Conservation (phyloP, 495 filamentous ascomycete genomes). For the Aspergillus indologenus region DNA sequence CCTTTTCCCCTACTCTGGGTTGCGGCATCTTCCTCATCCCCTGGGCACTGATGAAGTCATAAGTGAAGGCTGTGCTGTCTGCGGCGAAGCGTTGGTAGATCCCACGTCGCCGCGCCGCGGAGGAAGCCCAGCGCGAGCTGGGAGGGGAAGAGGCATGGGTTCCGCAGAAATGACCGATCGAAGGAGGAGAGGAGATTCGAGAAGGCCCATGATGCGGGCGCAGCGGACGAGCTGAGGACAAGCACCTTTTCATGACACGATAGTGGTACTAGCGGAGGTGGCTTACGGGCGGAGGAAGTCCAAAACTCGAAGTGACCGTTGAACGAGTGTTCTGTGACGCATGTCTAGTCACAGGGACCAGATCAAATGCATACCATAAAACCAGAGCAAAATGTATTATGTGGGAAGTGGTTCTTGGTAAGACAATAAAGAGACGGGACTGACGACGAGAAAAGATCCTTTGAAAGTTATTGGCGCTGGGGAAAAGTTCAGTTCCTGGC, state of each 20-base stretch:
- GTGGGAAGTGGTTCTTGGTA: background rate
- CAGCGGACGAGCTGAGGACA: constrained; percentile 36
- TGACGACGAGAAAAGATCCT: background rate
- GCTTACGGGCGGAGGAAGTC: constrained; percentile 31
- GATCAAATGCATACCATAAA: background rate
- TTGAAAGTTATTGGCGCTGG: no score
- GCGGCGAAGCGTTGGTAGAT: constrained; percentile 18
- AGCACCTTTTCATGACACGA: constrained; percentile 48
- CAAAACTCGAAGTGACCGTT: constrained; percentile 32
- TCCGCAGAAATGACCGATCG: constrained; percentile 7
- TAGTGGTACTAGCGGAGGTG: constrained; percentile 26
- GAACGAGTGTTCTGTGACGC: constrained; percentile 31
- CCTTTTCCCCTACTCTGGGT: constrained; percentile 12
- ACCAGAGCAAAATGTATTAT: background rate
- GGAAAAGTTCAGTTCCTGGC: no score
- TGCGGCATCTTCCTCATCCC: constrained; percentile 6
- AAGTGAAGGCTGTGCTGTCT: constrained; percentile 11
- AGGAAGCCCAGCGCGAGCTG: constrained; percentile 12
- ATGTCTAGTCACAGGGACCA: constrained; percentile 34
- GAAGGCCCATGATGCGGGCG: constrained; percentile 32
- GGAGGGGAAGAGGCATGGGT: background rate
- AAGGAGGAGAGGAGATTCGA: constrained; percentile 10
- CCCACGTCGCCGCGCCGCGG: constrained; percentile 22
- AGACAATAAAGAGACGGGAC: background rate
- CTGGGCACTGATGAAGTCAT: constrained; percentile 5